Evolutionary conservation across 2,329 filamentous ascomycete genomes (phyloP), one percentile per base, ranked within the genome.

Genomic region (Paecilomyces variotii): DNA sequence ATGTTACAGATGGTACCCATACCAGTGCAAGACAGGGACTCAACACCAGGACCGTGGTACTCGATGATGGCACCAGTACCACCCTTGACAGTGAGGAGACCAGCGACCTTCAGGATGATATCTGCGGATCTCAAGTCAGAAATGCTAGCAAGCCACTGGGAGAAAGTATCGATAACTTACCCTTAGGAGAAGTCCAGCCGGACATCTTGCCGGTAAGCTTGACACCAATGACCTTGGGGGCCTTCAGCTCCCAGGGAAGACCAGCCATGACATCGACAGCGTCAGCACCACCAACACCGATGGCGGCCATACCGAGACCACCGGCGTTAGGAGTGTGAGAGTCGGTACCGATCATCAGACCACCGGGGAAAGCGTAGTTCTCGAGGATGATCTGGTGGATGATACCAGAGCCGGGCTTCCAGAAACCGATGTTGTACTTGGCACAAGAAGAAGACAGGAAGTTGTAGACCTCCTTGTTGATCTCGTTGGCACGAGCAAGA

Each of bases 401-500:
- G 76, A 97, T 99, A 84, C 94, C 94, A 75, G 93, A 97, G 69
- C 94, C 94, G 65, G 94, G 94, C 78, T 86, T 91, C 94, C 94
- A 99, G 88, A 97, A 97, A 82, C 94, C 94, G 77, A 97, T 97
- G 84, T 97, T 93, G 84, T 97, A 99, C 84, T 97, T 99, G 73
- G 92, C 92, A 77, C 93, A 97, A 65, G 93, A 89, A 63, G 87
- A 87, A 62, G 91, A 85, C 74, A 99, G 81, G 84, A 99, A 99
- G 80, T 97, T 89, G 81, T 97, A 99, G 68, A 99, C 94, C 79
- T 97, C 93, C 84, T 95, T 96, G 87, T 97, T 97, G 81, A 96
- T 96, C 68, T 87, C 84, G 72, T 93, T 82, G 70, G 94, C 94
- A 72, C 93, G 87, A 62, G 85, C 88, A 77, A 97, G 82, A 89